Evolutionary conservation across 305 asterid genomes (phyloP).

Genomic region (Fraxinus floribunda): DNA sequence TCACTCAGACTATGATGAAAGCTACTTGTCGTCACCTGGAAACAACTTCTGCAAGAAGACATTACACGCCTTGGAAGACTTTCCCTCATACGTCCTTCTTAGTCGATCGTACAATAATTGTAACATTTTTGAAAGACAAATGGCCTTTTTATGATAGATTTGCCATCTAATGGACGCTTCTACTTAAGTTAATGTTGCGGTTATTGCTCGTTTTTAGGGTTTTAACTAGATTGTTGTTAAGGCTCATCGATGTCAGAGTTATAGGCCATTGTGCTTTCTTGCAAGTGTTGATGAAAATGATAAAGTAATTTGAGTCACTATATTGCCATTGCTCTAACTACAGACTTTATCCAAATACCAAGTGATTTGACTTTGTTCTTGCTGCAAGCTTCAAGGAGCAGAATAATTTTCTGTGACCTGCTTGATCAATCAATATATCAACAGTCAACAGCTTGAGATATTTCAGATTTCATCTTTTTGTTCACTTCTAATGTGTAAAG

Average conservation of each 20-base stretch:
- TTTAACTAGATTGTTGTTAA: conserved; percentile 21
- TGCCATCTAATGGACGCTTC: conserved; percentile 15
- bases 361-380: not conserved
- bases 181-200: not conserved
- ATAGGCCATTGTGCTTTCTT: not conserved
- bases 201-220: not conserved
- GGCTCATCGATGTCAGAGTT: not conserved
- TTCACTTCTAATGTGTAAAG: not conserved
- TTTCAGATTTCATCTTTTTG: too few species aligned
- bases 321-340: not conserved
- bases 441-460: not conserved
- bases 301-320: not conserved
- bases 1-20: conserved; percentile 83
- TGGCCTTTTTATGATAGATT: conserved; percentile 12
- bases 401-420: not conserved
- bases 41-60: conserved; percentile 81
- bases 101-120: conserved; percentile 31
- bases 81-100: conserved; percentile 87
- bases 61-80: conserved; percentile 70
- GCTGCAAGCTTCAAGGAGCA: not conserved
- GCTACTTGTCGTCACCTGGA: conserved; percentile 94
- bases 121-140: conserved; percentile 15
- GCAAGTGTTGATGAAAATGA: not conserved
- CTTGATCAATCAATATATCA: not conserved
- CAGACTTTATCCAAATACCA: not conserved